Base-by-base conservation (phyloP, 495 filamentous ascomycete genomes). In the Trichoderma orchidacearum region DNA sequence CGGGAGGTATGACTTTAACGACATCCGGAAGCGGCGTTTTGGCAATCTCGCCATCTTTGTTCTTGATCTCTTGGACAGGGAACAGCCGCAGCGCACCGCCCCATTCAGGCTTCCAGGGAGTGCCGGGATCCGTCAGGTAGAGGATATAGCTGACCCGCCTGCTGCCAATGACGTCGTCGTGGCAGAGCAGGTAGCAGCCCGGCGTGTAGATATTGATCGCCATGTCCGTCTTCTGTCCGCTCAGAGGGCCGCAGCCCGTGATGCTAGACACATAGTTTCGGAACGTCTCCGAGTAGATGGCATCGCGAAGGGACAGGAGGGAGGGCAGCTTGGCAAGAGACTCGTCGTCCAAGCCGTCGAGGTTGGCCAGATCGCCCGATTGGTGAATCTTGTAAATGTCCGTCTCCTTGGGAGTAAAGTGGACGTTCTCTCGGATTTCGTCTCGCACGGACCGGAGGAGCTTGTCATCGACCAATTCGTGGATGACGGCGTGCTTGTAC, bases 321-420 rank as follows among this genome's bases (percentile, higher is more conserved):
- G 87, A 90, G 0, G 93, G 93, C 32, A 99, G 75, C 55, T 85
- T 86, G 30, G 83, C 80, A 45, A 96, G 75, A 30, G 90, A 87
- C 0, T 85, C 80, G 64, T 89, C 82, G 54, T 94, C 87, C 6
- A 99, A 77, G 4, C 93, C 93, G 70, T 95, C 90, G 41, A 99
- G 83, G 67, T 99, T 99, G 8, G 93, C 94, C 17, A 99, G 78
- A 66, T 99, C 93, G 55, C 93, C 93, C 29, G 92, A 96, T 72
- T 97, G 93, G 77, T 96, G 91, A 67, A 97, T 96, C 70, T 93
- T 95, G 77, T 99, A 99, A 71, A 99, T 97, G 70, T 99, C 94
- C 57, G 93, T 99, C 68, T 99, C 93, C 72, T 99, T 99, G 60
- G 90, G 91, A 51, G 93, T 95, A 73, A 98, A 98, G 65, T 85